These are phyloP conservation scores for Leccinum griseonigrum DNA, from an alignment of 1,284 basidiomycete species.

Conservation along the genomic window DNA sequence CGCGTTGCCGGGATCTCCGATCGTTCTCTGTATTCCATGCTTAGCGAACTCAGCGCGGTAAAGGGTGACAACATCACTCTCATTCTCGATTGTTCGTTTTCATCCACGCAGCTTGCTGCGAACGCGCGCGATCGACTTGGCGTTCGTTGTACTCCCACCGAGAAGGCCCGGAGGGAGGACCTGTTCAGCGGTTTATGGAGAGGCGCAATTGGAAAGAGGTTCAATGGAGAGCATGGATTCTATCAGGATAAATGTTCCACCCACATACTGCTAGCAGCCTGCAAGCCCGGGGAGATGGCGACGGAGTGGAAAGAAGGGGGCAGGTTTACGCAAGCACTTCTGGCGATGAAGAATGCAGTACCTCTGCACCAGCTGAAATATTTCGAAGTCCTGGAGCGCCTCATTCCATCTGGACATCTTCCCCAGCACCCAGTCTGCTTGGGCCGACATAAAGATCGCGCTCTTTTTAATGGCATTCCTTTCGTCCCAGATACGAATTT, in stretches of 20 bases:
- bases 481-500: conserved; percentile 49
- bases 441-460: conserved; percentile 47
- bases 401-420: conserved; percentile 33
- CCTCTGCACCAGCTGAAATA: conserved; percentile 55
- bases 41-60: conserved; percentile 47
- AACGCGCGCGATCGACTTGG: conserved; percentile 42
- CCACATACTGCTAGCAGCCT: conserved; percentile 57
- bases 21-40: conserved; percentile 57
- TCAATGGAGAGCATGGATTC: conserved; percentile 45
- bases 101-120: conserved; percentile 38
- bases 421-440: conserved; percentile 51
- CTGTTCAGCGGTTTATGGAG: conserved; percentile 53
- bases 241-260: conserved; percentile 40
- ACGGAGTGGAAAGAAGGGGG: conserved; percentile 60
- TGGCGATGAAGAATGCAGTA: conserved; percentile 43
- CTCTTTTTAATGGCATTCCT: conserved; percentile 54
- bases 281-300: conserved; percentile 49
- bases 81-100: conserved; percentile 64
- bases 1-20: conserved; percentile 62
- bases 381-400: conserved; percentile 43
- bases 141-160: conserved; percentile 54
- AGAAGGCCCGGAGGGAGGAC: conserved; percentile 49
- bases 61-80: conserved; percentile 70
- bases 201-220: conserved; percentile 40
- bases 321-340: conserved; percentile 52